Conservation (phyloP, 208 protist species). For the Phytomonas francai region DNA sequence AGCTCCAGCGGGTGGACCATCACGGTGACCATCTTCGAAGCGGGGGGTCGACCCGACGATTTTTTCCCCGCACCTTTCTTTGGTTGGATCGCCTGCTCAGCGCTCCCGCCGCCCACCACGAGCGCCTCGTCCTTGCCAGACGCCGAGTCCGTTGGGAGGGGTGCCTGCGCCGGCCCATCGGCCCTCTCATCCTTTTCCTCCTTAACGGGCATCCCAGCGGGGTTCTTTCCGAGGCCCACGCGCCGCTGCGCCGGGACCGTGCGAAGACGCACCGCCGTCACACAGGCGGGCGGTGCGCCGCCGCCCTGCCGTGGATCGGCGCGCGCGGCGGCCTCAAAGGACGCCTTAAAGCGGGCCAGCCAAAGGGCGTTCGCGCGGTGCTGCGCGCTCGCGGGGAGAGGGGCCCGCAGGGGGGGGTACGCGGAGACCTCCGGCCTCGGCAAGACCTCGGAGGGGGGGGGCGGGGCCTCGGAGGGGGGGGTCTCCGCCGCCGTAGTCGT, state of each 20-base stretch:
- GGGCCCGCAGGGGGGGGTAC: constrained; percentile 51
- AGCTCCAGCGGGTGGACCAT: constrained; percentile 61
- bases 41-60: not conserved
- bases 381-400: constrained; percentile 33
- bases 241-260: constrained; percentile 17
- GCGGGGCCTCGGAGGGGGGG: not conserved
- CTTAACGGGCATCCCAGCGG: not conserved
- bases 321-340: not conserved
- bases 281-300: constrained; percentile 19
- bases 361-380: constrained; percentile 22
- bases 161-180: not conserved
- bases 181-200: constrained; percentile 12
- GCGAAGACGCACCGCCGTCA: constrained; percentile 28
- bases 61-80: constrained; percentile 16
- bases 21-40: constrained; percentile 1
- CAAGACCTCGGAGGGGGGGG: not conserved
- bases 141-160: not conserved
- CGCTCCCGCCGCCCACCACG: not conserved
- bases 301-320: not conserved
- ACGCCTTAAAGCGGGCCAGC: not conserved
- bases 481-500: not conserved
- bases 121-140: not conserved
- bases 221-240: not conserved
- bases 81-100: not conserved
- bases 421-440: constrained; percentile 5